Percentiles rank a stretch among this genome's conserved stretches.
Conservation (phyloP, 208 protist genomes). For the Leishmania tropica region DNA sequence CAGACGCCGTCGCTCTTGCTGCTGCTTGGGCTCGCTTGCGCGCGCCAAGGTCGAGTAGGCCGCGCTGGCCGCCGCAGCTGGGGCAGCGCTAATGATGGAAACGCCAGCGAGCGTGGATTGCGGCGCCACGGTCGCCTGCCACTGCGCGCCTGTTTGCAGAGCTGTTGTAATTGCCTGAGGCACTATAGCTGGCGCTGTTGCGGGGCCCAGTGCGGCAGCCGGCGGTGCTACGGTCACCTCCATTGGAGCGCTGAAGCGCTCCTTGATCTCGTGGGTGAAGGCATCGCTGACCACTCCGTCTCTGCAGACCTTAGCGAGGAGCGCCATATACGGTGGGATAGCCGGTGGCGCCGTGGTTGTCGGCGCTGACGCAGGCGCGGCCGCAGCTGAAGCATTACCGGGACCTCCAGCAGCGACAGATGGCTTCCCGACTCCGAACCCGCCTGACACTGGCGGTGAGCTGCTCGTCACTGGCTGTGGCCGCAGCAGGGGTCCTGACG, state of each 20-base stretch:
- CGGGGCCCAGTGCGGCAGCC: background rate
- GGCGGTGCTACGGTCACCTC: constrained; percentile 10
- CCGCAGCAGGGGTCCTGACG: background rate
- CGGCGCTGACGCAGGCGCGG: background rate
- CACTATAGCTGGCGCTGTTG: background rate
- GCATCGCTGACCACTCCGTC: constrained; percentile 37
- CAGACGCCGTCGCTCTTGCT: constrained; percentile 28
- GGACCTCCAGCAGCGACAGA: background rate
- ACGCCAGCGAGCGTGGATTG: constrained; percentile 3
- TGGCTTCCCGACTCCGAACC: background rate
- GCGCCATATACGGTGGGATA: constrained; percentile 16
- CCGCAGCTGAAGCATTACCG: background rate
- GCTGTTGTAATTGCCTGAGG: background rate
- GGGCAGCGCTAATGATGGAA: constrained; percentile 5
- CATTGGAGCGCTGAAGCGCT: constrained; percentile 51
- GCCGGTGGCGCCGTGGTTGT: background rate
- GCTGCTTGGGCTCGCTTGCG: constrained; percentile 19
- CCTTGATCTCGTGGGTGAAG: constrained; percentile 44
- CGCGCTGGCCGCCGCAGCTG: constrained; percentile 5
- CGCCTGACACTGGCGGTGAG: background rate
- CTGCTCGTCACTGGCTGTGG: background rate
- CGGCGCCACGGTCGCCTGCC: constrained; percentile 2
- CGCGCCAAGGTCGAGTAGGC: constrained; percentile 13
- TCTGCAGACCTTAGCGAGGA: constrained; percentile 29
- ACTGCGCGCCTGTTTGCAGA: constrained; percentile 10